These are phyloP conservation scores for Luvunga scandens DNA, from an alignment of 345 rosid species.

Conservation along the genomic window DNA sequence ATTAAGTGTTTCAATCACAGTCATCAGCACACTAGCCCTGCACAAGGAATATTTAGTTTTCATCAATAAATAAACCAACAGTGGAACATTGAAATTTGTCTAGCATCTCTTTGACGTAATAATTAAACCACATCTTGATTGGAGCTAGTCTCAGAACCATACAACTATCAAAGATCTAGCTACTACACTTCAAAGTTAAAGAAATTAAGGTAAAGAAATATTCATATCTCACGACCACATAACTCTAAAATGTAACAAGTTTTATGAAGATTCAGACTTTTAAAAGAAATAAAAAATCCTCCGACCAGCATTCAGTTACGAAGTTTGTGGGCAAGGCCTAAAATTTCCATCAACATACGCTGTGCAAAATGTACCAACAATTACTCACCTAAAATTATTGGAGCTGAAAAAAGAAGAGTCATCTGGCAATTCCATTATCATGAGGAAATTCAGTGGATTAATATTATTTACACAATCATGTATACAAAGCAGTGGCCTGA, in stretches of 20 bases:
- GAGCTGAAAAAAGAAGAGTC: constrained; percentile 66
- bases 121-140: neutral
- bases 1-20: constrained; percentile 56
- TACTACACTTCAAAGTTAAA: neutral
- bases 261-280: neutral
- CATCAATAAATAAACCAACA: neutral
- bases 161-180: neutral
- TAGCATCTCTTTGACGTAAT: neutral
- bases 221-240: neutral
- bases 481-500: constrained; percentile 51
- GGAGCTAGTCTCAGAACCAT: neutral
- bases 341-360: neutral
- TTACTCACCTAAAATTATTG: constrained; percentile 68
- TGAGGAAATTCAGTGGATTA: constrained; percentile 60
- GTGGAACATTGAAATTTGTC: neutral
- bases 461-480: constrained; percentile 41
- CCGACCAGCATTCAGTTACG: neutral
- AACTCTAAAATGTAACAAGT: neutral
- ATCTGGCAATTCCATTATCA: constrained; percentile 60
- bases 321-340: neutral
- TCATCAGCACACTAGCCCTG: constrained; percentile 70
- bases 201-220: neutral
- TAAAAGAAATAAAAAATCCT: neutral
- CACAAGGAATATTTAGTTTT: neutral
- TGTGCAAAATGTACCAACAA: neutral